phyloP scores from a whole-genome alignment of 495 filamentous ascomycete species.

The Elaphomyces granulatus region DNA sequence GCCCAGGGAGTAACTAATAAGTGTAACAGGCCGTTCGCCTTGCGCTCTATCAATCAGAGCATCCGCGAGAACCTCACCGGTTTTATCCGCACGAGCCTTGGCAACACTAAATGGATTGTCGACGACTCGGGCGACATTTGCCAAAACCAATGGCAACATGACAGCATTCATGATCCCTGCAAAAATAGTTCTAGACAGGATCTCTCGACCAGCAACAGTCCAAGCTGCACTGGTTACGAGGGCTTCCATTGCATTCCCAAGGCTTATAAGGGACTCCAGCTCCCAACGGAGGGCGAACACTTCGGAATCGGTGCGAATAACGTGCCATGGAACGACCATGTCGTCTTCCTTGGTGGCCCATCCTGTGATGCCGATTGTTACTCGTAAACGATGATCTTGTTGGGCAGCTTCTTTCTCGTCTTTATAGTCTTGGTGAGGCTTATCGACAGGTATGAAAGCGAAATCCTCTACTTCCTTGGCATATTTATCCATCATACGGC shows the following conservation, averaged over 20 bases:
- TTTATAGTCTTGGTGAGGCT: conserved; percentile 22
- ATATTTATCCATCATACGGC: conserved; percentile 77
- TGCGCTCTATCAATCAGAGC: conserved; percentile 76
- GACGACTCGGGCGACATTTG: conserved; percentile 67
- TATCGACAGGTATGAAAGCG: conserved; percentile 61
- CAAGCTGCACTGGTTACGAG: conserved; percentile 66
- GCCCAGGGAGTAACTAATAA: conserved; percentile 85
- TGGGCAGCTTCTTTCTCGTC: conserved; percentile 30
- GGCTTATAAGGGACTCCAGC: conserved; percentile 55
- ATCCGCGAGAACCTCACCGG: conserved; percentile 72
- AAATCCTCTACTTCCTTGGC: conserved; percentile 81
- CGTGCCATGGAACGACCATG: conserved; percentile 59
- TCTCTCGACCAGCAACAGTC: conserved; percentile 60
- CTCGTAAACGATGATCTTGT: conserved; percentile 54
- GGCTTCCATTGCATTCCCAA: conserved; percentile 59
- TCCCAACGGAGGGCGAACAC: conserved; percentile 82
- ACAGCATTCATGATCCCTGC: conserved; percentile 52
- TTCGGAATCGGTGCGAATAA: conserved; percentile 54
- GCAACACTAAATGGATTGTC: conserved; percentile 86
- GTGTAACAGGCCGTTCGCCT: conserved; percentile 74
- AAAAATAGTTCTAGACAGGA: conserved; percentile 66
- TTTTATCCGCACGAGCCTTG: conserved; percentile 73
- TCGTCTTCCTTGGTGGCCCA: conserved; percentile 64
- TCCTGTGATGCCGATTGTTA: conserved; percentile 71
- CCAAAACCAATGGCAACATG: conserved; percentile 59